Evolutionary conservation across 2,329 filamentous ascomycete genomes (phyloP).

Genomic region (Alternaria hordeiaustralica): DNA sequence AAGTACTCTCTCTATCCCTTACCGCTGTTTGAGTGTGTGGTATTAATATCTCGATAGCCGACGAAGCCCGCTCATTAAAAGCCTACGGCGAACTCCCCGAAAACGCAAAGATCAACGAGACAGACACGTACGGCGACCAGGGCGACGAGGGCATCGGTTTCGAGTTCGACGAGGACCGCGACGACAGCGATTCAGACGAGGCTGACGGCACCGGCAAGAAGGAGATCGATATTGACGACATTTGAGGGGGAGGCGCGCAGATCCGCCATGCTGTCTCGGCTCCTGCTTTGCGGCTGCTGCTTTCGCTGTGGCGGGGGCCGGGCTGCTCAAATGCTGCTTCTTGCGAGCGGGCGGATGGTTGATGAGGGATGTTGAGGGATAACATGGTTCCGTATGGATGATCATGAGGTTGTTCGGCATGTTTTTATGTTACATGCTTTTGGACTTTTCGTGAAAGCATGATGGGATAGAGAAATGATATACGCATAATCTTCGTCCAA

Average conservation of each 20-base stretch:
- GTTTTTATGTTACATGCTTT: not conserved
- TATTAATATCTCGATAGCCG: conserved; percentile 48
- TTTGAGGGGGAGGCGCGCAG: conserved; percentile 58
- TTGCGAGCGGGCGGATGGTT: conserved; percentile 47
- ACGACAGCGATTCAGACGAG: conserved; percentile 59
- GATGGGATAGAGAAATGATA: conserved; percentile 7
- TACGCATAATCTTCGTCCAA: conserved; percentile 5
- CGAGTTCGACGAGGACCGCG: conserved; percentile 95
- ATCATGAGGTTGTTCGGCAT: not conserved
- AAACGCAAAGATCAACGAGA: conserved; percentile 99
- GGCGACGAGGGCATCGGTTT: conserved; percentile 94
- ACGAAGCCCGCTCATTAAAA: conserved; percentile 94
- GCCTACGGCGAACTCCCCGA: conserved; percentile 97
- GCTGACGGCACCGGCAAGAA: conserved; percentile 70
- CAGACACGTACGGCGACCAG: conserved; percentile 88
- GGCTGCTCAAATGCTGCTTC: conserved; percentile 50
- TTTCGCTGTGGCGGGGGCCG: conserved; percentile 25
- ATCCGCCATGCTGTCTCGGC: conserved; percentile 49
- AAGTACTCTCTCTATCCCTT: not conserved
- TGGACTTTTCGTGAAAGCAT: not conserved
- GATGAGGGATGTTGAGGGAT: not conserved
- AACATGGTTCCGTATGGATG: not conserved
- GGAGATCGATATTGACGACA: conserved; percentile 95
- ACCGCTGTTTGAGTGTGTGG: too few relatives aligned
- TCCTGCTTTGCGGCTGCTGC: conserved; percentile 18